These are phyloP conservation scores for Obelidium mucronatum DNA, from an alignment of 192 early-diverging fungal genomes.

Conservation along the genomic window DNA sequence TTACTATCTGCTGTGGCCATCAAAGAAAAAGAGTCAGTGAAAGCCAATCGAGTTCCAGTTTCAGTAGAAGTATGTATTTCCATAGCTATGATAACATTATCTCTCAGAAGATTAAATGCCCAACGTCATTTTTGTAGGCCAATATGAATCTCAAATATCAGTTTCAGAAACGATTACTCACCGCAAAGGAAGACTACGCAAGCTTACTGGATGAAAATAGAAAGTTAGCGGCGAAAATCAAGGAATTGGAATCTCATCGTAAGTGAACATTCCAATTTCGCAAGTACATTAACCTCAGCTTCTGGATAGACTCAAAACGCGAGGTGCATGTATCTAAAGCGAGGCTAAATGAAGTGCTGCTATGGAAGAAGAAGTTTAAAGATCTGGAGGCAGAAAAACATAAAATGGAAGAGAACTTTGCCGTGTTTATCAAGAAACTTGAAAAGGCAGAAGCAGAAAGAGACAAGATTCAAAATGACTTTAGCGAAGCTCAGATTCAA, in stretches of 20 bases:
- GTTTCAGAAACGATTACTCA: constrained; percentile 31
- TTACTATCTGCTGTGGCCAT: constrained; percentile 16
- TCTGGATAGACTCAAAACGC: constrained; percentile 23
- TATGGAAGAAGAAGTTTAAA: constrained; percentile 40
- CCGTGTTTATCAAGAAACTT: constrained; percentile 26
- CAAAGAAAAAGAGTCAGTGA: constrained; percentile 13
- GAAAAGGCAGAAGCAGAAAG: constrained; percentile 36
- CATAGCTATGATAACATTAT: too few species aligned
- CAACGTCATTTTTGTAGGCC: constrained; percentile 27
- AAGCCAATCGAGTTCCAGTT: constrained; percentile 4
- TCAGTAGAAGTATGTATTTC: constrained; percentile 35
- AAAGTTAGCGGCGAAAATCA: constrained; percentile 26
- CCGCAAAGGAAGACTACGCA: constrained; percentile 38
- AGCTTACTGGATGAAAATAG: constrained; percentile 37
- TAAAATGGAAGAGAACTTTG: constrained; percentile 39
- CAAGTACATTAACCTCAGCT: neutral
- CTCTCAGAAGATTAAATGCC: too few species aligned
- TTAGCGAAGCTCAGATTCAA: constrained; percentile 33
- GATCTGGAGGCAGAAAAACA: constrained; percentile 39
- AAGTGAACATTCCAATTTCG: neutral
- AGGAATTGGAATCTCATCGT: constrained; percentile 30
- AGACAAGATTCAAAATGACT: constrained; percentile 21
- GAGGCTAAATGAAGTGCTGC: constrained; percentile 34
- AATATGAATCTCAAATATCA: constrained; percentile 39
- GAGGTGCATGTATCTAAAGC: constrained; percentile 32